Percentiles rank a stretch among this genome's conserved stretches.
These are phyloP conservation scores for Aspergillus sclerotioniger DNA, from an alignment of 495 filamentous ascomycete genomes.

Conservation along the genomic window DNA sequence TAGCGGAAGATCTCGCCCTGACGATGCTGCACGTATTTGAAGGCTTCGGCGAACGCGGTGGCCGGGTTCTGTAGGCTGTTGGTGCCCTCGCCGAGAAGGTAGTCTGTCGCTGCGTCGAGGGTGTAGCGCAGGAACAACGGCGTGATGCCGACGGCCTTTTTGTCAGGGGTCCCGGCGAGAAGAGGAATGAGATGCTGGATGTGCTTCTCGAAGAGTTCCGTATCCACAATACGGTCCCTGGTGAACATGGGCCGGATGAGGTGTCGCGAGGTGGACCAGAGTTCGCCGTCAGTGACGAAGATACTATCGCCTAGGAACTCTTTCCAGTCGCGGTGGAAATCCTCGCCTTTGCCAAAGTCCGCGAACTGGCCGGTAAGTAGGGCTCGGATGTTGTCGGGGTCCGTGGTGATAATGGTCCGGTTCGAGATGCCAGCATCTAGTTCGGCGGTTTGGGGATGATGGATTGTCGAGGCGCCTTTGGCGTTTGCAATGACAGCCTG, in stretches of 20 bases:
- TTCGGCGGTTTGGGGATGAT: slow-evolving; percentile 58
- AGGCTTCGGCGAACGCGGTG: slow-evolving; percentile 66
- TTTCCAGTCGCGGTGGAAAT: slow-evolving; percentile 68
- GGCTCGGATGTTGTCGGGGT: slow-evolving; percentile 70
- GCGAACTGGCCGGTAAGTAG: slow-evolving; percentile 70
- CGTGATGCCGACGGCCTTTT: slow-evolving; percentile 61
- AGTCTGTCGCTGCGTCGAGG: slow-evolving; percentile 80
- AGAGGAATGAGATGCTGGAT: slow-evolving; percentile 64
- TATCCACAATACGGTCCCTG: slow-evolving; percentile 74
- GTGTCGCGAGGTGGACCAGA: slow-evolving; percentile 73
- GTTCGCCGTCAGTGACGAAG: slow-evolving; percentile 71
- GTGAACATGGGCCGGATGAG: slow-evolving; percentile 82
- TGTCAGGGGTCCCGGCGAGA: slow-evolving; percentile 50
- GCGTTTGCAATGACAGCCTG: slow-evolving; percentile 41
- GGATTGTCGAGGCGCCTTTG: slow-evolving; percentile 26
- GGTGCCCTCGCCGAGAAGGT: slow-evolving; percentile 75
- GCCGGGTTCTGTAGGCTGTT: slow-evolving; percentile 61
- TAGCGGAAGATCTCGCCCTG: slow-evolving; percentile 60
- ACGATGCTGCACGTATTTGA: slow-evolving; percentile 67
- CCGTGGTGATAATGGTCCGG: slow-evolving; percentile 62
- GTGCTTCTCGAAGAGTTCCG: slow-evolving; percentile 77
- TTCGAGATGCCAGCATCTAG: slow-evolving; percentile 47
- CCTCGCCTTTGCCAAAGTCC: slow-evolving; percentile 70
- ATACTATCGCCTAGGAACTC: slow-evolving; percentile 76
- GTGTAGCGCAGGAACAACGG: slow-evolving; percentile 78